Evolutionary conservation across 108 stramenopile genomes (phyloP), one percentile per base, ranked within the genome.

Genomic region (Skeletonema potamos): DNA sequence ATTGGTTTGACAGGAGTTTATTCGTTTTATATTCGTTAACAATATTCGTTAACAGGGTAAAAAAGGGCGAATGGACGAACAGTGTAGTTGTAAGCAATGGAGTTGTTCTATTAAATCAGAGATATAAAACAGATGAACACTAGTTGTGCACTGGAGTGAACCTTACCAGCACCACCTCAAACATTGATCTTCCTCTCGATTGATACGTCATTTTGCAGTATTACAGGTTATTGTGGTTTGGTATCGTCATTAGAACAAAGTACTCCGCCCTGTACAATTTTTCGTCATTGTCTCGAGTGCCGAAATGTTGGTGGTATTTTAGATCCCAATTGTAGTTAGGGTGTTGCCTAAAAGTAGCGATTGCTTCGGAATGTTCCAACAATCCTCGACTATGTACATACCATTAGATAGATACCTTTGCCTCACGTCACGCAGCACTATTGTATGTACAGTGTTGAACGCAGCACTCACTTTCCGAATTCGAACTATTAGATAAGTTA

Each of bases 161-260:
- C 28, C 85, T 84, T 70, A 92, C 92, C 86, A 92, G 73, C 7
- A 90, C 78, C 34, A 90, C 89, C 73, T 92, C 92, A 65, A 89
- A 83, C 78, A 90, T 74, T 56, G 89, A 79, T 71, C 92, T 73
- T 18, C 89, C 89, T 70, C 89, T 79, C 30, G 89, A 77, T 76
- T 87, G 85, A 68, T 91, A 91, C 18, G 90, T 89, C 86, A 91
- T 85, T 37, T 68, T 74, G 0, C 6, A 36, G 4, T 6, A 32
- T 37, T 37, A 2, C 36, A n/a, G n/a, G n/a, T n/a, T n/a, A n/a
- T n/a, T n/a, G n/a, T 37, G 10, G 36, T 2, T 37, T 37, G 36
- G 11, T n/a, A n/a, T 37, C 30, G 12, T 37, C 36, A 41, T 15
- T 41, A n/a, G 15, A 41, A 41, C 39, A 41, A 6, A 36, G 34